Percentiles rank a stretch among this genome's conserved stretches.
These are phyloP conservation scores for Beauveria australis DNA, from an alignment of 2,329 filamentous ascomycete genomes.

Conservation along the genomic window DNA sequence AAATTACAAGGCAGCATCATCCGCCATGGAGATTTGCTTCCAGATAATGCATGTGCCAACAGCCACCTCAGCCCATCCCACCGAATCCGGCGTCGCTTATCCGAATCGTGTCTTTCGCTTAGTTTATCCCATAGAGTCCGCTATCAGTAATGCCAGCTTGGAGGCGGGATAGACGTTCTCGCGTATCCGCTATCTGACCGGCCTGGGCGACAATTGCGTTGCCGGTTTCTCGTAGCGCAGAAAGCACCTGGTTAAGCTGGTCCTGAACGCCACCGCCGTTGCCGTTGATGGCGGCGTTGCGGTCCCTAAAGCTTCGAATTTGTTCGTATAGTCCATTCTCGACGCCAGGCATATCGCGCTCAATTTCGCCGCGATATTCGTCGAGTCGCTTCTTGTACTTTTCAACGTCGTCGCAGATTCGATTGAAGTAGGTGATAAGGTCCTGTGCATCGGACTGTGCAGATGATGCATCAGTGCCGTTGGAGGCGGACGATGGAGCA, in stretches of 20 bases:
- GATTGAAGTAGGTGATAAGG: conserved; percentile 37
- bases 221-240: conserved; percentile 31
- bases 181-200: conserved; percentile 34
- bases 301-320: conserved; percentile 29
- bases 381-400: conserved; percentile 35
- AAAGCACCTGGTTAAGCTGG: conserved; percentile 30
- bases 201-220: conserved; percentile 33
- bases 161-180: conserved; percentile 32
- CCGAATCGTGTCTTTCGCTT: background rate
- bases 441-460: conserved; percentile 32
- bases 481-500: conserved; percentile 20
- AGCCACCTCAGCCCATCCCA: background rate
- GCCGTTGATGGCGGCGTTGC: conserved; percentile 15
- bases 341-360: conserved; percentile 39
- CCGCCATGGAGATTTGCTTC: background rate
- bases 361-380: conserved; percentile 37
- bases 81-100: background rate
- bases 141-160: conserved; percentile 33
- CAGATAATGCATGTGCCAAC: background rate
- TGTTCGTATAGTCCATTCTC: conserved; percentile 39
- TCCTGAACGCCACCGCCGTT: conserved; percentile 26
- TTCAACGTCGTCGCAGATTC: conserved; percentile 34
- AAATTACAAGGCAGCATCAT: background rate
- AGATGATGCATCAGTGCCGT: conserved; percentile 24
- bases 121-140: conserved; percentile 17